These are phyloP conservation scores for Pseudocercospora fuligena DNA, from an alignment of 2,329 filamentous ascomycete species.

Conservation along the genomic window DNA sequence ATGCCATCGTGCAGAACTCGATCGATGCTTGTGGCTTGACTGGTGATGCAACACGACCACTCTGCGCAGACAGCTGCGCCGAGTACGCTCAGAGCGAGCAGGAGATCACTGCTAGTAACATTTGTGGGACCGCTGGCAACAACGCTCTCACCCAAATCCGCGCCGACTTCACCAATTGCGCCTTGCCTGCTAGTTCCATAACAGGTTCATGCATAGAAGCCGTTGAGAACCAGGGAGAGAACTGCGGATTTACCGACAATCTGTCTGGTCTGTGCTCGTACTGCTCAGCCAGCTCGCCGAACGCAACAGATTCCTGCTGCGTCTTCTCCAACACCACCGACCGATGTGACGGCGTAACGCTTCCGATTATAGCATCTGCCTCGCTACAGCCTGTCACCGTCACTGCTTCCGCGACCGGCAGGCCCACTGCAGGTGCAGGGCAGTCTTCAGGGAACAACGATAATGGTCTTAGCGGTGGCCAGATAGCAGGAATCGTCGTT, in stretches of 20 bases:
- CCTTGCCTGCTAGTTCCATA: constrained; percentile 79
- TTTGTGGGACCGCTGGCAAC: constrained; percentile 70
- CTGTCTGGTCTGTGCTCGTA: constrained; percentile 81
- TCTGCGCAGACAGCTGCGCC: constrained; percentile 90
- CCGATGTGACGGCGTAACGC: constrained; percentile 74
- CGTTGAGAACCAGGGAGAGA: constrained; percentile 76
- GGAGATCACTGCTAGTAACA: constrained; percentile 74
- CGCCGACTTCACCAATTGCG: constrained; percentile 90
- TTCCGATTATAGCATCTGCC: constrained; percentile 69
- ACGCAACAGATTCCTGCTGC: constrained; percentile 95
- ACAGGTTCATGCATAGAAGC: constrained; percentile 76
- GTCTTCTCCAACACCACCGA: constrained; percentile 76
- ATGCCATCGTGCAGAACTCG: constrained; percentile 90
- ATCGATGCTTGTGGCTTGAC: constrained; percentile 70
- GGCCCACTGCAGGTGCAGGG: constrained; percentile 30
- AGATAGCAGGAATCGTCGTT: constrained; percentile 88
- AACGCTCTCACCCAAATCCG: constrained; percentile 78
- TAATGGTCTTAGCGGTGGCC: constrained; percentile 72
- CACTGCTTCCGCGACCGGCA: constrained; percentile 61
- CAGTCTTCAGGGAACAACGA: constrained; percentile 59
- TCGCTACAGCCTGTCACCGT: constrained; percentile 64
- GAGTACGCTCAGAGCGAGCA: constrained; percentile 88
- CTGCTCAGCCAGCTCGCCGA: constrained; percentile 80
- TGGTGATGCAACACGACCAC: constrained; percentile 67
- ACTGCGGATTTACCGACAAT: constrained; percentile 83